Evolutionary conservation across 1,139 yeast species (phyloP).

Genomic region (Pneumocystis jirovecii): DNA sequence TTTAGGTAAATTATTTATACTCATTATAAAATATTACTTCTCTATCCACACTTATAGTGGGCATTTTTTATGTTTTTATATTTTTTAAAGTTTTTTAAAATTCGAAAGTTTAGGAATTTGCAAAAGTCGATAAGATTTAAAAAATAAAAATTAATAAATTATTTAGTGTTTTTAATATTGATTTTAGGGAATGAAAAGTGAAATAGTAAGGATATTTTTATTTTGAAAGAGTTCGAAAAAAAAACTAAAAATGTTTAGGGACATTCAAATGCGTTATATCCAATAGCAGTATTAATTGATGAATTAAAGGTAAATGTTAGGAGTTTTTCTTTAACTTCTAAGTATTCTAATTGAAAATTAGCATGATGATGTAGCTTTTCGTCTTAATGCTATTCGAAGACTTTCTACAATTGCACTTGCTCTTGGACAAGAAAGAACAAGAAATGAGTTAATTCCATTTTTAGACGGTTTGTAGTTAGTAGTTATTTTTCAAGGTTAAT

Average conservation of each 20-base stretch:
- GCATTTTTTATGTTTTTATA: background rate
- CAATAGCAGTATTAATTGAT: constrained; percentile 90
- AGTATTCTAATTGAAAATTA: constrained; percentile 12
- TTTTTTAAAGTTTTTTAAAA: background rate
- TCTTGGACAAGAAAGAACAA: constrained; percentile 83
- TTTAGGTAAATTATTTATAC: background rate
- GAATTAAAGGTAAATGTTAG: constrained; percentile 46
- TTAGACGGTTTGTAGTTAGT: constrained; percentile 32
- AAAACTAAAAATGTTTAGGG: background rate
- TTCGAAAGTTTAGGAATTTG: background rate
- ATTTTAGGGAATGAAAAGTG: constrained; percentile 3
- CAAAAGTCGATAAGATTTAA: background rate
- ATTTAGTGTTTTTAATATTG: background rate
- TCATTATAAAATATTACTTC: background rate
- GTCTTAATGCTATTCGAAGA: constrained; percentile 91
- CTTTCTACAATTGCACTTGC: constrained; percentile 91
- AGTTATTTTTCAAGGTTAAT: background rate
- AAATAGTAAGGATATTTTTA: background rate
- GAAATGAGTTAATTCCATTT: constrained; percentile 79
- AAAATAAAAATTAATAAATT: background rate
- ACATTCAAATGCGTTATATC: constrained; percentile 55
- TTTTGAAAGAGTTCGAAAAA: background rate
- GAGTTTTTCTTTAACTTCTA: background rate
- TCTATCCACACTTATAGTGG: background rate
- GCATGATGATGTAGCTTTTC: constrained; percentile 83